These are phyloP conservation scores for Capsella bursapastoris DNA, from an alignment of 345 rosid species.

Conservation along the genomic window DNA sequence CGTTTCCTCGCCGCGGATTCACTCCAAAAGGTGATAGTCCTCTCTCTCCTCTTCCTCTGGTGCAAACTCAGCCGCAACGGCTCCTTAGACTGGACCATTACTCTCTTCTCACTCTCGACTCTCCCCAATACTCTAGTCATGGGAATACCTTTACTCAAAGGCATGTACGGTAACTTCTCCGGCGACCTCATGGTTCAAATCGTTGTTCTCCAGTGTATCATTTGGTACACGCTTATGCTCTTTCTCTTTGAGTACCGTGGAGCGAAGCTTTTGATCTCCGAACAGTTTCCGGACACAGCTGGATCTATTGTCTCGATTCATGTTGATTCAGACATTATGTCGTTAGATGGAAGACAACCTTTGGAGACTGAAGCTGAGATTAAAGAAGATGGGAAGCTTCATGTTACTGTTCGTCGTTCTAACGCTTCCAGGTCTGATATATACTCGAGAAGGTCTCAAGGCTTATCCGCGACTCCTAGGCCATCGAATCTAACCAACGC, in stretches of 20 bases:
- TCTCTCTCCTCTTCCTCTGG: conserved; percentile 54
- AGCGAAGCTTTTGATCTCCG: conserved; percentile 51
- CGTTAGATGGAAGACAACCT: conserved; percentile 51
- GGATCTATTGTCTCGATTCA: conserved; percentile 54
- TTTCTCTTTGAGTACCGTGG: conserved; percentile 62
- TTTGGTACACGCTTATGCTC: conserved; percentile 63
- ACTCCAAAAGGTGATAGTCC: conserved; percentile 57
- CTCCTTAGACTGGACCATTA: conserved; percentile 57
- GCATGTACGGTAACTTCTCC: conserved; percentile 64
- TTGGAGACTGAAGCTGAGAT: conserved; percentile 59
- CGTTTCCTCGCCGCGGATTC: conserved; percentile 62
- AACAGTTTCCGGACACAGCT: conserved; percentile 63
- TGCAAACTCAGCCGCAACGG: conserved; percentile 48
- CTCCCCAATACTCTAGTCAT: conserved; percentile 63
- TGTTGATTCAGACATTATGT: conserved; percentile 63
- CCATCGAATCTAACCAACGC: conserved; percentile 57
- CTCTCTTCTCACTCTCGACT: conserved; percentile 54
- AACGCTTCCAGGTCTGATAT: conserved; percentile 52
- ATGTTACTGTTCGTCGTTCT: conserved; percentile 52
- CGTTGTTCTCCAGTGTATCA: conserved; percentile 55
- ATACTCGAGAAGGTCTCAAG: conserved; percentile 52
- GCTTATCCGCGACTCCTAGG: conserved; percentile 50
- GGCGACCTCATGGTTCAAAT: conserved; percentile 57
- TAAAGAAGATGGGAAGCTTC: conserved; percentile 60
- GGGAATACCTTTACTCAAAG: conserved; percentile 61